A percentile compares a stretch with the other conserved stretches of the same genome.
These are phyloP conservation scores for Colletotrichum eremochloae DNA, from an alignment of 2,329 filamentous ascomycete species.

Conservation along the genomic window DNA sequence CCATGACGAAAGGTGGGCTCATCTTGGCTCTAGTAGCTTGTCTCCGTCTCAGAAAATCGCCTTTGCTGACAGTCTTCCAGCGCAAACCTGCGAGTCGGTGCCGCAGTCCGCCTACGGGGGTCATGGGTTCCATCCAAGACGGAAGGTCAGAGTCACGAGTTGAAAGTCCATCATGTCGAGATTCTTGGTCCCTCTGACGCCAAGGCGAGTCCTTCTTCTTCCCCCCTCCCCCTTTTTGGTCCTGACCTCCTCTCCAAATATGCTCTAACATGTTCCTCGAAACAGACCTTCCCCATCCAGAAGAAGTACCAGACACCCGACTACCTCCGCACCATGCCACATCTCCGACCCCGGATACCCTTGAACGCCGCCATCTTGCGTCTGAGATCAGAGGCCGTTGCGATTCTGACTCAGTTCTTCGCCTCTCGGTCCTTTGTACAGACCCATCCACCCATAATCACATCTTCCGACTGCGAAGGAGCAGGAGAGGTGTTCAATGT, in stretches of 20 bases:
- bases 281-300: constrained; percentile 89
- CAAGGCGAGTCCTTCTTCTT: constrained; percentile 67
- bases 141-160: constrained; percentile 80
- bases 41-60: constrained; percentile 44
- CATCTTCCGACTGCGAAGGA: constrained; percentile 96
- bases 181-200: constrained; percentile 84
- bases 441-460: constrained; percentile 93
- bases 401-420: constrained; percentile 82
- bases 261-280: constrained; percentile 18
- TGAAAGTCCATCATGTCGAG: constrained; percentile 78
- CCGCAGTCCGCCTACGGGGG: constrained; percentile 83
- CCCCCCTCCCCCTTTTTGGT: constrained; percentile 9
- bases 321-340: constrained; percentile 88
- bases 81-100: constrained; percentile 76
- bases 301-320: constrained; percentile 95
- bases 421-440: constrained; percentile 78
- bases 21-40: constrained; percentile 39
- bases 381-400: constrained; percentile 84
- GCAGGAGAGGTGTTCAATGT: constrained; percentile 94
- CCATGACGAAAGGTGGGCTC: constrained; percentile 77
- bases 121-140: constrained; percentile 80
- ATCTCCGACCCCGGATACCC: constrained; percentile 85
- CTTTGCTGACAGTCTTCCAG: constrained; percentile 62
- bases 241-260: constrained; percentile 33
- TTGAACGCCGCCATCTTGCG: constrained; percentile 85